Conservation (phyloP, 1,284 basidiomycete genomes). For the Sanghuangporus sanghuang region DNA sequence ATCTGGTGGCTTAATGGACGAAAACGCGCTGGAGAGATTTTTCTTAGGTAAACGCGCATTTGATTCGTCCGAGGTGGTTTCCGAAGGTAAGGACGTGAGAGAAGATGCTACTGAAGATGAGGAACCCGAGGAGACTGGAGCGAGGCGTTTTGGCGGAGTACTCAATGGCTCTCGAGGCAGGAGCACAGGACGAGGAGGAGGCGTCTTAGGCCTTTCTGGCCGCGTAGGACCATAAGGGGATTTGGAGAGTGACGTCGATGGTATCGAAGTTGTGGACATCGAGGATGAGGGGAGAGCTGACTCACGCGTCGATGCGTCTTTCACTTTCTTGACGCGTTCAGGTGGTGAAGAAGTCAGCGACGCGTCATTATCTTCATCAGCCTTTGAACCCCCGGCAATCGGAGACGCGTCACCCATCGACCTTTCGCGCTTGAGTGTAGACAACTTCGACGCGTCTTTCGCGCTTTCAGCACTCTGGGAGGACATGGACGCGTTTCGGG, state of each 20-base stretch:
- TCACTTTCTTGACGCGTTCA: neutral
- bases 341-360: neutral
- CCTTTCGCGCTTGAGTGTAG: neutral
- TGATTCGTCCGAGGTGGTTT: neutral
- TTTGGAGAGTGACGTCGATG: too few species aligned
- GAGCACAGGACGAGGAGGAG: too few species aligned
- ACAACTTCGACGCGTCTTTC: neutral
- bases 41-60: constrained; percentile 8
- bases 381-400: too few species aligned
- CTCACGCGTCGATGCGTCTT: neutral
- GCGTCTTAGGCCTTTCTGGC: too few species aligned
- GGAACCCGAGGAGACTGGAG: neutral
- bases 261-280: too few species aligned
- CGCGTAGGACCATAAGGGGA: too few species aligned
- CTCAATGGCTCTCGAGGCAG: neutral
- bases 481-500: neutral
- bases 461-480: neutral
- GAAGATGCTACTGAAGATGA: neutral
- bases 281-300: too few species aligned
- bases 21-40: constrained; percentile 1
- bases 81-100: neutral
- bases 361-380: neutral
- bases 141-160: neutral
- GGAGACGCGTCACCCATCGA: neutral
- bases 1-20: neutral